phyloP scores from a whole-genome alignment of 164 flowering plant species.

The Amborella trichopoda region DNA sequence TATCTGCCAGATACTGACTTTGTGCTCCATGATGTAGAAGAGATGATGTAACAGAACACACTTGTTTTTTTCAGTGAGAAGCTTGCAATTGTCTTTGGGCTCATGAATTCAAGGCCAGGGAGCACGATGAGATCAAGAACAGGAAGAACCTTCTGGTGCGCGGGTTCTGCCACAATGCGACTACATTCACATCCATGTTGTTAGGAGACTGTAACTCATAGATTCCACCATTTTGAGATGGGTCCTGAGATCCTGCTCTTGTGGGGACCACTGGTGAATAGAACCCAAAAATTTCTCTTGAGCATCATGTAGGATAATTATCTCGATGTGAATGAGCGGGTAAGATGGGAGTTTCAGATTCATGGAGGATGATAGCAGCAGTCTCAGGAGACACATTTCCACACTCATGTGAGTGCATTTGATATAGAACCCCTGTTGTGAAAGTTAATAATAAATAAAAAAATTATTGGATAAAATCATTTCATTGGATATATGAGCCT shows the following conservation, averaged over 20 bases:
- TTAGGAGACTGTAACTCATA: slow-evolving; percentile 33
- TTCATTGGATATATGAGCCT: too few relatives aligned
- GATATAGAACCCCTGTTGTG: too few relatives aligned
- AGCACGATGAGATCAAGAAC: slow-evolving; percentile 28
- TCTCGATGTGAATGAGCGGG: too few relatives aligned
- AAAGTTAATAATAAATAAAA: too few relatives aligned
- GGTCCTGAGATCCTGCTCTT: slow-evolving; percentile 7
- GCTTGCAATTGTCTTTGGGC: slow-evolving; percentile 45
- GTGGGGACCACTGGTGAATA: slow-evolving; percentile 10
- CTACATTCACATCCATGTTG: slow-evolving; percentile 27
- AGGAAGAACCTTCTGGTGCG: slow-evolving; percentile 45
- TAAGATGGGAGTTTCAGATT: too few relatives aligned
- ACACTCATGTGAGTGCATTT: too few relatives aligned
- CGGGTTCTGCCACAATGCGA: slow-evolving; percentile 35
- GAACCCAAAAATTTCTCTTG: too few relatives aligned
- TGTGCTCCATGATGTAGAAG: slow-evolving; percentile 36
- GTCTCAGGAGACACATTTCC: too few relatives aligned
- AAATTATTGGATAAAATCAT: too few relatives aligned
- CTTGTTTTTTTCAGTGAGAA: slow-evolving; percentile 30
- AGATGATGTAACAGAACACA: slow-evolving; percentile 27
- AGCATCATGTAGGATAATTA: too few relatives aligned
- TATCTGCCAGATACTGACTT: slow-evolving; percentile 30
- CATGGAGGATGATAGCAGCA: too few relatives aligned
- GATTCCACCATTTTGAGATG: slow-evolving; percentile 25
- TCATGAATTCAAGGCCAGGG: slow-evolving; percentile 25